Base-by-base conservation (phyloP, 345 rosid genomes). In the Excoecaria agallocha region DNA sequence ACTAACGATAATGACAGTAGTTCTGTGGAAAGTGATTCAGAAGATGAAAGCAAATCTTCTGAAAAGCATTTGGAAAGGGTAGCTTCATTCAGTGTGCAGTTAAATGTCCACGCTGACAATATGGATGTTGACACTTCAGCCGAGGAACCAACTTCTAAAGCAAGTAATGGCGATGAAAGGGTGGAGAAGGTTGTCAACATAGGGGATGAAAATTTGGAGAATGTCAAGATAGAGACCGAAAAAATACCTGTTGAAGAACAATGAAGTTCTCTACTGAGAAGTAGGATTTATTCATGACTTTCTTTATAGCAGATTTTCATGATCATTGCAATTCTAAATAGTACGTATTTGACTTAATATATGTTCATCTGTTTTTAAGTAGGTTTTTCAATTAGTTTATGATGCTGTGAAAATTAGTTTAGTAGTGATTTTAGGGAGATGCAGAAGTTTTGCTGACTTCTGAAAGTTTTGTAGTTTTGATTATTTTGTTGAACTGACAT, bases 1-100 rank as follows among this genome's bases (percentile, higher is more conserved):
- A 76, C 84, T 6, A 80, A 68, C 8, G 91, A 87, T 2, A 82
- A 86, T 6, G 85, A 84, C 17, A 82, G 88, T 66, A 52, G 70
- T 71, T 85, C 88, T 25, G 87, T 58, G 17, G 93, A 76, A 68
- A 88, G 87, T 73, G 90, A 85, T 51, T 81, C 59, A 12, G 90
- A 78, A 71, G 80, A 85, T 65, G 86, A 82, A 52, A 85, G 84
- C 59, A 82, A 77, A 74, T 77, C 74, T 51, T 62, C 45, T 4
- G 82, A 80, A 1, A 80, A 66, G 74, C 85, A 80, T 68, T 25
- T 62, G 12, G 88, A 81, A 15, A 82, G 79, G 81, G 88, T 79
- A 71, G 72, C 60, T 67, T 79, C 81, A 77, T 77, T 43, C 0
- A 63, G 35, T 19, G 72, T 46, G 22, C 76, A 37, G 66, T 73